Evolutionary conservation across 768 basidiomycete genomes (phyloP), one percentile per base, ranked within the genome.

Genomic region (Boletus tylopilopsis): DNA sequence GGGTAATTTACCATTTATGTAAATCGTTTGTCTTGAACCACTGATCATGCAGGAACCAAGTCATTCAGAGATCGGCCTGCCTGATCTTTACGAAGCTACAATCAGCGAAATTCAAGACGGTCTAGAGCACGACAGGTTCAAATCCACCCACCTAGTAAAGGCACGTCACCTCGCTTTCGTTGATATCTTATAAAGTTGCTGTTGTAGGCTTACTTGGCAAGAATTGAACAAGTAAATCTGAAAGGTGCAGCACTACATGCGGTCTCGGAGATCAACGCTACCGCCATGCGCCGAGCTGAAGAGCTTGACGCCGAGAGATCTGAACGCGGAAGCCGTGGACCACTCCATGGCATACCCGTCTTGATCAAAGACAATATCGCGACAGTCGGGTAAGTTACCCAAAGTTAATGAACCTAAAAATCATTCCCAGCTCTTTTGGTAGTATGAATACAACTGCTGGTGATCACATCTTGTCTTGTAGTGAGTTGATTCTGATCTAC

Each of bases 201-300:
- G 16, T 42, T 25, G 5, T 25, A 85, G 84, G 81, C 82, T 3
- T 86, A 86, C 61, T 71, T 85, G 54, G 76, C 78, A 11, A 74
- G 85, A 2, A 85, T 85, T 22, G 79, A 84, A 5, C 79, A 86
- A 58, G 84, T 87, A n/a, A 85, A 86, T 56, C 56, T 77, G 16
- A 69, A 79, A 49, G 82, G 83, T 2, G 77, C 82, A 11, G 65
- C 64, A 37, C 65, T 87, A 9, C 78, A 74, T 10, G 83, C 83
- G 1, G 73, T 86, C 5, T 66, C 84, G 13, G 85, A 86, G 48
- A 67, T 68, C 1, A 87, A 81, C 40, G 73, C 78, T 0, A 73
- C 71, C 7, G 82, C 82, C 3, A 67, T 85, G 10, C 56, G 45
- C 13, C 72, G 76, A 54, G 84, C 84, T 12, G 78, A 74, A 2